Conservation (phyloP, 2,329 filamentous ascomycete species). For the Lasiodiplodia hormozganensis region DNA sequence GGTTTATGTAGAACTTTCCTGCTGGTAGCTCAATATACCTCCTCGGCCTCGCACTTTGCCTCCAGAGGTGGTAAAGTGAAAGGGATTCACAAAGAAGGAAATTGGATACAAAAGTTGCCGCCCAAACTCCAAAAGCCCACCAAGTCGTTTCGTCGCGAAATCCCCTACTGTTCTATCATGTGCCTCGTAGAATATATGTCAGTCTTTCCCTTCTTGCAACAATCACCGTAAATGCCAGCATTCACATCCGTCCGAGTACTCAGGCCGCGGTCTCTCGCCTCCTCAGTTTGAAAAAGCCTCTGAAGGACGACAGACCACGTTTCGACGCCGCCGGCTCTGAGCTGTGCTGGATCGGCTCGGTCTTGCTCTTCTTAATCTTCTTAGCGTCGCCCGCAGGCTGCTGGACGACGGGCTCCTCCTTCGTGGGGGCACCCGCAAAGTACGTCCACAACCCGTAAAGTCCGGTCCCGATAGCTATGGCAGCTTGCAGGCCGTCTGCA, state of each 20-base stretch:
- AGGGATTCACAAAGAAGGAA: neutral
- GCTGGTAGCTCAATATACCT: neutral
- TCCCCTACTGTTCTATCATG: neutral
- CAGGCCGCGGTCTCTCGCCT: neutral
- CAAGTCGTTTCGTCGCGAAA: neutral
- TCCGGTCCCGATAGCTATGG: conserved; percentile 4
- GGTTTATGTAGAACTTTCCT: neutral
- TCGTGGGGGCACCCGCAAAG: neutral
- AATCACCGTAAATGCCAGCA: neutral
- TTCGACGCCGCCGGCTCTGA: neutral
- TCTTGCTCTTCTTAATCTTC: neutral
- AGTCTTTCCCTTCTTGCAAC: neutral
- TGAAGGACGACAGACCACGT: neutral
- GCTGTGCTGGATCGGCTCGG: neutral
- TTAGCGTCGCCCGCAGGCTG: neutral
- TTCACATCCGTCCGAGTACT: neutral
- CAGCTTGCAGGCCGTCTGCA: conserved; percentile 15
- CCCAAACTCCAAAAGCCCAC: neutral
- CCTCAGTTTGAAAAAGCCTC: neutral
- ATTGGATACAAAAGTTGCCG: neutral
- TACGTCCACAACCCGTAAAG: conserved; percentile 12
- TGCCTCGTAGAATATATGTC: neutral
- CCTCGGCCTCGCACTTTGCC: neutral
- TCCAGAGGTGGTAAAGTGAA: neutral
- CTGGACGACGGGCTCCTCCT: neutral